Base-by-base conservation (phyloP, 805 yeast species). In the Tetrapisispora pingtungensis region DNA sequence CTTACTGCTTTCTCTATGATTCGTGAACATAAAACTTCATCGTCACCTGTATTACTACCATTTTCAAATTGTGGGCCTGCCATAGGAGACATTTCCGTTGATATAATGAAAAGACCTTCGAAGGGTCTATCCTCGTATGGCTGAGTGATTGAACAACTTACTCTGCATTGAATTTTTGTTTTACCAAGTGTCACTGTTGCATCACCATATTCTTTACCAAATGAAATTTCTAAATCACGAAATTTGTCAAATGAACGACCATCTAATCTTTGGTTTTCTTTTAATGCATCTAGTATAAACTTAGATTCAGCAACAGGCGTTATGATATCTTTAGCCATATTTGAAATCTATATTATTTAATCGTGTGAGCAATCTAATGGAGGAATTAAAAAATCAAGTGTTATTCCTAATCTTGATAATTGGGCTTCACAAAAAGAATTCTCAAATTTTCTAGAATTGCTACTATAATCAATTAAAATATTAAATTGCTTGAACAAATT, bases 91-190 rank as follows among this genome's bases (percentile, higher is more conserved):
- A 85, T 78, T 56, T 93, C 97, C 2, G 95, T 84, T 41, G 83
- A 77, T 13, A 93, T 88, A 20, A 75, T 70, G 59, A 93, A 88
- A 3, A 84, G 56, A 1, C 98, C 98, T 63, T 93, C 98, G 59
- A 86, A 90, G 0, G 97, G 97, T 44, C 96, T 72, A 52, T 89
- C 95, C 41, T 87, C 95, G 50, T 73, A 81, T 0, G 98, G 98
- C 46, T 77, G 75, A 4, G 77, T 72, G 13, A 93, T 79, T 42
- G 78, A 81, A 10, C 94, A 83, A 15, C 88, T 78, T 5, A 90
- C 80, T 53, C 76, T 64, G 19, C 64, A 58, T 33, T 61, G 65
- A 0, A 63, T 61, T 46, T 61, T 46, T 5, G 97, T 89, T 33
- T 75, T 69, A 0, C 97, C 97, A 60, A 88, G 70, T 14, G 65